Conservation (phyloP, 257 asterid species). For the Cordia subcordata region DNA sequence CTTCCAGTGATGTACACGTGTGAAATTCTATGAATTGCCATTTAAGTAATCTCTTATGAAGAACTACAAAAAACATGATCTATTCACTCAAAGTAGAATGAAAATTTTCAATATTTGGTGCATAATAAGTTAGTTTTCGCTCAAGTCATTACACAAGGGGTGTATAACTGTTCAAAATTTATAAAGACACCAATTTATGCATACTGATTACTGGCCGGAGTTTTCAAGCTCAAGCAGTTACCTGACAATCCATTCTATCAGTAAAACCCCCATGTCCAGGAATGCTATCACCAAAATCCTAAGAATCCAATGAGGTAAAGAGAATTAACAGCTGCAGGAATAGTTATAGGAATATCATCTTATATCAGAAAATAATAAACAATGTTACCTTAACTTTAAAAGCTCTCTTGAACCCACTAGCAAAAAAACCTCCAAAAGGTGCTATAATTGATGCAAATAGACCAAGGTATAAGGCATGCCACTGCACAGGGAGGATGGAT, state of each 20-base stretch:
- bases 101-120: no score
- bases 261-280: slow-evolving; percentile 78
- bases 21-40: no score
- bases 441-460: slow-evolving; percentile 94
- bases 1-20: no score
- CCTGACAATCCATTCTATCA: slow-evolving; percentile 78
- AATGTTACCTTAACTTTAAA: slow-evolving; percentile 80
- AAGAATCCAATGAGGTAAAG: neutral
- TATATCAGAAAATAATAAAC: neutral
- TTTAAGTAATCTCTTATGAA: no score
- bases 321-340: neutral
- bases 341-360: neutral
- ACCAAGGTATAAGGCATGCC: slow-evolving; percentile 79
- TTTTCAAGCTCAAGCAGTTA: slow-evolving; percentile 8
- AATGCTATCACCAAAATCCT: slow-evolving; percentile 69
- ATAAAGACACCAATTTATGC: neutral
- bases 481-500: slow-evolving; percentile 66
- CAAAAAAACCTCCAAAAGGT: slow-evolving; percentile 98
- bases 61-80: no score
- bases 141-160: neutral
- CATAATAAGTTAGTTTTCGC: no score
- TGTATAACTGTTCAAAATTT: neutral
- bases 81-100: no score
- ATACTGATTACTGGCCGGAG: neutral
- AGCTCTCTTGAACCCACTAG: slow-evolving; percentile 98